Evolutionary conservation across 208 protist genomes (phyloP).

Genomic region (Phytomonas sp.): DNA sequence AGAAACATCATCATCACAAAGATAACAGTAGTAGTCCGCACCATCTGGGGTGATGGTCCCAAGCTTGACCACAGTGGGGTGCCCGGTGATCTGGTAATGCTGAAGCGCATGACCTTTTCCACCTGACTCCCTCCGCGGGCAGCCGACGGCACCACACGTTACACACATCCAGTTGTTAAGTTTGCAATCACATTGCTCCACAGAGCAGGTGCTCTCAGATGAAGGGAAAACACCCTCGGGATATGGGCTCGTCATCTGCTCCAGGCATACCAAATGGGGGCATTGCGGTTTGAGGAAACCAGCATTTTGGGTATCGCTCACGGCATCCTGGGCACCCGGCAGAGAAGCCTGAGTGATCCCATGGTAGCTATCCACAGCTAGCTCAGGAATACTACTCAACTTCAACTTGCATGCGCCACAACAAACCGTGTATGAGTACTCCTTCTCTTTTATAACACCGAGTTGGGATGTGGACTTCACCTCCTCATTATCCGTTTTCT

Average conservation of each 20-base stretch:
- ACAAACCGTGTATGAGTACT: slow-evolving; percentile 62
- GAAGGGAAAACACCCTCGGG: slow-evolving; percentile 20
- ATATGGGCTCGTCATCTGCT: slow-evolving; percentile 66
- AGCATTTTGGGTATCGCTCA: slow-evolving; percentile 9
- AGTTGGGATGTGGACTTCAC: slow-evolving; percentile 27
- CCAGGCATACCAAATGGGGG: slow-evolving; percentile 70
- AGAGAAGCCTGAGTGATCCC: slow-evolving; percentile 48
- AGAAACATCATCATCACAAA: slow-evolving; percentile 90
- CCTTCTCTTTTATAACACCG: slow-evolving; percentile 45
- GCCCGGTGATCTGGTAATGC: slow-evolving; percentile 74
- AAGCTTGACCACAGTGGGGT: slow-evolving; percentile 94
- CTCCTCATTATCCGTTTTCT: slow-evolving; percentile 23
- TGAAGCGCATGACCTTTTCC: slow-evolving; percentile 94
- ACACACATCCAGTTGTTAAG: slow-evolving; percentile 95
- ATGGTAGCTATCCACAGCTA: slow-evolving; percentile 41
- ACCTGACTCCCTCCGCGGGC: slow-evolving; percentile 90
- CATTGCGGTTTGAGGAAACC: slow-evolving; percentile 46
- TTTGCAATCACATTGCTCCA: slow-evolving; percentile 66
- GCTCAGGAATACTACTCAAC: slow-evolving; percentile 36
- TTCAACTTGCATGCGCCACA: slow-evolving; percentile 38
- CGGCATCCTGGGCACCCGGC: slow-evolving; percentile 42
- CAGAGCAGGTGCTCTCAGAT: slow-evolving; percentile 38
- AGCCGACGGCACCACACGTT: slow-evolving; percentile 89
- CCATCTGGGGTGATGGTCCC: slow-evolving; percentile 91
- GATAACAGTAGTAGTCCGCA: slow-evolving; percentile 94